Evolutionary conservation across 2,329 filamentous ascomycete genomes (phyloP), one percentile per base, ranked within the genome.

Genomic region (Sarocladiaceae sp.): DNA sequence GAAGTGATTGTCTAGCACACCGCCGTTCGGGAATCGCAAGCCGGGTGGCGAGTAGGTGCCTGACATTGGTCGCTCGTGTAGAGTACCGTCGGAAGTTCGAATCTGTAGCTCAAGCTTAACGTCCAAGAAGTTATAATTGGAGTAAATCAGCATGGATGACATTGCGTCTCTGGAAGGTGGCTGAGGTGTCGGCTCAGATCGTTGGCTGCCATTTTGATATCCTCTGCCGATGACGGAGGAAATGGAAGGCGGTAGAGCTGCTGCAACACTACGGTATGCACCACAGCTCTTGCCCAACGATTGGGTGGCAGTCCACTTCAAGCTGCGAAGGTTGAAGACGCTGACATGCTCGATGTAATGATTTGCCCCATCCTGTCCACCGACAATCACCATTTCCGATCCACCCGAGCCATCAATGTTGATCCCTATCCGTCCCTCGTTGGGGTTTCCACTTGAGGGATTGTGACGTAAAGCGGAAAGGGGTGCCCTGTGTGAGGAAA

Each of bases 321-420:
- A 73, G 66, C 90, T 97, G 47, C 94, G 83, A 23, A 99, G 76
- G 63, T 99, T 99, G 76, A 99, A 99, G 2, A 99, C 90, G 65
- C 91, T 97, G 57, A 99, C 95, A 69, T 99, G 91, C 69, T 99
- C 93, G 59, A 99, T 99, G 65, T 99, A 99, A 67, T 96, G 92
- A 67, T 99, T 99, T n/a, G 87, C 87, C 51, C 89, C 94, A 64
- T 99, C 94, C 68, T 99, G 94, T 0, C 94, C 94, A 55, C 94
- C 94, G 7, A 97, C 92, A 13, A 99, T 87, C 5, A 99, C 82
- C 93, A 99, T 97, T 67, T 99, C 93, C 2, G 94, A 90, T 28
- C 94, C 94, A 15, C 94, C 94, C 18, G 84, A 83, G 1, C 94
- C 93, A 67, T 99, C 92, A 54, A 97, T 84, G 56, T 88, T 87